Conservation (phyloP, 306 rosid genomes). For the Trifolium pratense region DNA sequence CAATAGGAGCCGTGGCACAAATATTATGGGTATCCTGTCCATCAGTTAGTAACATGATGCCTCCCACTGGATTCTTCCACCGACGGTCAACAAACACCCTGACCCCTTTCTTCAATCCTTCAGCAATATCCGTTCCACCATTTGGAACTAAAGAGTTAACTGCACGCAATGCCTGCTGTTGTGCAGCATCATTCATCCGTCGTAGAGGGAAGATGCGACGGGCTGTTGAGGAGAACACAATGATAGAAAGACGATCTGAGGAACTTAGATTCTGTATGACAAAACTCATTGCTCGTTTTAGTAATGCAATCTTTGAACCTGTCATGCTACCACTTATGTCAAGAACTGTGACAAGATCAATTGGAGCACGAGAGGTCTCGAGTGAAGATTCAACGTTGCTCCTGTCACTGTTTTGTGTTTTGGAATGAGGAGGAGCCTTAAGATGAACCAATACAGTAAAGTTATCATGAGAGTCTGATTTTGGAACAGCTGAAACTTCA, state of each 20-base stretch:
- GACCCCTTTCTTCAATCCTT: conserved; percentile 79
- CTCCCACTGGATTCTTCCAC: conserved; percentile 86
- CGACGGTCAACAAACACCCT: conserved; percentile 83
- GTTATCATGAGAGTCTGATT: conserved; percentile 59
- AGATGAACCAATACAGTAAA: conserved; percentile 76
- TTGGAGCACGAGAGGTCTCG: conserved; percentile 63
- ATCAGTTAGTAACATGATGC: conserved; percentile 86
- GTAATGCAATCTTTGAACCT: conserved; percentile 85
- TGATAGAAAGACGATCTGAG: conserved; percentile 80
- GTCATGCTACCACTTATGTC: conserved; percentile 98
- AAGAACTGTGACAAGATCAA: conserved; percentile 93
- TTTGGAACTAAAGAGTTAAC: conserved; percentile 68
- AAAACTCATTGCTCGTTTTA: conserved; percentile 93
- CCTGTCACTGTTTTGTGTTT: conserved; percentile 37
- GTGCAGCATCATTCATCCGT: conserved; percentile 79
- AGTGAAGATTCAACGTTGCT: conserved; percentile 38
- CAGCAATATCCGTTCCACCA: conserved; percentile 90
- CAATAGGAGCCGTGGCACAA: conserved; percentile 41
- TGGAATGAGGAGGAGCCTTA: conserved; percentile 71
- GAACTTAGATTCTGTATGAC: conserved; percentile 88
- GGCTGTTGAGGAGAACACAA: conserved; percentile 86
- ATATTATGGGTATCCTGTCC: conserved; percentile 84
- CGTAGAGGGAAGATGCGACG: conserved; percentile 84
- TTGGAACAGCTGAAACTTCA: conserved; percentile 80
- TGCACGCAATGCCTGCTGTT: conserved; percentile 75